A percentile compares a stretch with the other conserved stretches of the same genome.
phyloP scores from a whole-genome alignment of 1,284 basidiomycete genomes.

The Moniliella sp. region DNA sequence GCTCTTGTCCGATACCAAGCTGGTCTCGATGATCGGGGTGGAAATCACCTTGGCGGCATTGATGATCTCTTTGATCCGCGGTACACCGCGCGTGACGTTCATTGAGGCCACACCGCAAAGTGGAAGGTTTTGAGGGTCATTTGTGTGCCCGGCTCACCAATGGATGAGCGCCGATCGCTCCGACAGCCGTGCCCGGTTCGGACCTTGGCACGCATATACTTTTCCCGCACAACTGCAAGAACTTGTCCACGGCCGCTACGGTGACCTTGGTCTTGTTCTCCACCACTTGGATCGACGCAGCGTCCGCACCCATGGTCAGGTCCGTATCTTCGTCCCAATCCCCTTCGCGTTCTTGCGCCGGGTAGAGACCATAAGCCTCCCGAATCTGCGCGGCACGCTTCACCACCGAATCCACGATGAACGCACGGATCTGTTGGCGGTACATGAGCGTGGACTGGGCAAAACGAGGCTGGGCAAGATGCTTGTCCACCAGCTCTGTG shows the following conservation, averaged over 20 bases:
- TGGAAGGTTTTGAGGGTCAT: conserved; percentile 99
- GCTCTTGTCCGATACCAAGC: conserved; percentile 50
- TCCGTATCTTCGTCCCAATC: conserved; percentile 62
- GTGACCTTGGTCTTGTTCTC: conserved; percentile 82
- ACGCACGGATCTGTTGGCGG: conserved; percentile 52
- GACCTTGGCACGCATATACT: conserved; percentile 32
- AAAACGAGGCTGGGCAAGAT: conserved; percentile 39
- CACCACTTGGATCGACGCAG: conserved; percentile 38
- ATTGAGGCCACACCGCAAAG: conserved; percentile 98
- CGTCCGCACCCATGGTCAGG: conserved; percentile 50
- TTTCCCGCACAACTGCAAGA: conserved; percentile 68
- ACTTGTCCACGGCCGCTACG: conserved; percentile 51
- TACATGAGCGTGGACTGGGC: conserved; percentile 49
- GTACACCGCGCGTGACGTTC: conserved; percentile 97
- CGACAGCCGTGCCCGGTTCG: conserved; percentile 50
- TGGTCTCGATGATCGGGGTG: conserved; percentile 93
- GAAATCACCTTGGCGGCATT: conserved; percentile 91
- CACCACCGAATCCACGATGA: conserved; percentile 51
- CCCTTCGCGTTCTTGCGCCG: conserved; percentile 51
- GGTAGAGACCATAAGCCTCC: conserved; percentile 59
- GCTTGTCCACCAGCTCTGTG: conserved; percentile 48
- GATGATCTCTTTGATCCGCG: conserved; percentile 99
- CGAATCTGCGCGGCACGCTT: conserved; percentile 50
- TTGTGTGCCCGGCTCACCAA: conserved; percentile 95
- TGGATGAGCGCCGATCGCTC: conserved; percentile 97